Evolutionary conservation across 257 asterid genomes (phyloP), one percentile per base, ranked within the genome.

Genomic region (Handroanthus guayacan): DNA sequence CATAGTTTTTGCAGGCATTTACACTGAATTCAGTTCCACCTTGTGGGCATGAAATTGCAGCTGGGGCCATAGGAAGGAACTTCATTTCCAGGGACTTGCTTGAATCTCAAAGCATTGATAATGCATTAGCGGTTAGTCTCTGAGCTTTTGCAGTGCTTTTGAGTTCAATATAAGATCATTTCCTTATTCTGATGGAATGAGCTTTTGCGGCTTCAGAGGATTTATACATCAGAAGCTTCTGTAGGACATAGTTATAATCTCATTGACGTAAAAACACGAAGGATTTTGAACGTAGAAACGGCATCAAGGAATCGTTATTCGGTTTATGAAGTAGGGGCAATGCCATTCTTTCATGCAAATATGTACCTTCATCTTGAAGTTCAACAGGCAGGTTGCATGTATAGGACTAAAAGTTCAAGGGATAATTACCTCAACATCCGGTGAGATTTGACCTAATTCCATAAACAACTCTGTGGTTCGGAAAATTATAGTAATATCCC

Each of bases 21-120:
- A 92, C 97, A 3, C 71, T 94, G 84, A 94, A 94, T 64, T 89
- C 97, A 0, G 97, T 92, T 74, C 98, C 97, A 13, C 98, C 97
- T 62, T 70, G 78, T 51, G 76, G 81, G 79, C 76, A 82, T 57
- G 98, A 94, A 88, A 89, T 89, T 41, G 88, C 55, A 67, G 89
- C 84, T 7, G 97, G 98, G 64, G 91, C 88, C 3, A 80, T 92
- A 25, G 98, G 96, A 31, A 83, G 97, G 75, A 94, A 94, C 84
- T 94, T 94, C 41, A 82, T 89, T 65, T 90, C 96, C 31, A 80
- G 98, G 81, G 96, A 87, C 81, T 85, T 94, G 86, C 96, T 92
- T 11, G 95, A 87, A 84, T 93, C 97, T 2, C 83, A 68, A 72
- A 86, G 84, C 89, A 81, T 89, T 6, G 90, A 88, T 61, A 93